Base-by-base conservation (phyloP, 148 eudicot species). In the Bassia scoparia region DNA sequence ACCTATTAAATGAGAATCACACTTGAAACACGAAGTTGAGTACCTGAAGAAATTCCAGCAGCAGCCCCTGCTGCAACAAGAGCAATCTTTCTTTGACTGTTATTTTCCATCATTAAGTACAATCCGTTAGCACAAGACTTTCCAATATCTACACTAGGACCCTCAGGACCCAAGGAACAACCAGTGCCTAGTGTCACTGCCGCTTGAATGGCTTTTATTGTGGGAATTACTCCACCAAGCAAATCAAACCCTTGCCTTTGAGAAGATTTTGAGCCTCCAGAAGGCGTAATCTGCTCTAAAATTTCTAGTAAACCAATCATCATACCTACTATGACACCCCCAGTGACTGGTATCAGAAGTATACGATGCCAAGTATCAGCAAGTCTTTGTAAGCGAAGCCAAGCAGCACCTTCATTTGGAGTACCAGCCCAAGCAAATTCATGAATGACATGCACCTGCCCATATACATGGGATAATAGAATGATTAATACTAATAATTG, bases 381-480 rank as follows among this genome's bases (percentile, higher is more conserved):
- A 71, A 94, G 85, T 66, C 90, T 87, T 80, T 94, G 98, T 74
- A 94, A 73, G 50, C 98, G 93, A 41, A 94, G 89, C 98, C n/a
- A 94, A 82, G 98, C 91, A 86, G 97, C 98, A 72, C 98, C n/a
- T 77, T 94, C 96, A 43, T 86, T 89, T 60, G 98, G 98, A 34
- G 97, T 94, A 74, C 98, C 98, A 73, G 96, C 98, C 98, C 98
- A 94, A 37, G 90, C 93, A 93, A 93, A 91, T 82, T 91, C 96
- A 82, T 91, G 98, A 83, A 94, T 84, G 70, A 94, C 81, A 84
- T 94, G 97, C 76, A 89, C 98, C 98, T 93, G 73, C 2, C 34
- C 21, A 46, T 2, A 43, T 7, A 52, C 5, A 70, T 31, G 52
- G 50, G 50, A 60, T 61, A 67, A 49, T 11, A 52, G 43, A 50